A percentile compares a stretch with the other conserved stretches of the same genome.
These are phyloP conservation scores for Pseudofabraea citricarpa DNA, from an alignment of 2,329 filamentous ascomycete species.

Conservation along the genomic window DNA sequence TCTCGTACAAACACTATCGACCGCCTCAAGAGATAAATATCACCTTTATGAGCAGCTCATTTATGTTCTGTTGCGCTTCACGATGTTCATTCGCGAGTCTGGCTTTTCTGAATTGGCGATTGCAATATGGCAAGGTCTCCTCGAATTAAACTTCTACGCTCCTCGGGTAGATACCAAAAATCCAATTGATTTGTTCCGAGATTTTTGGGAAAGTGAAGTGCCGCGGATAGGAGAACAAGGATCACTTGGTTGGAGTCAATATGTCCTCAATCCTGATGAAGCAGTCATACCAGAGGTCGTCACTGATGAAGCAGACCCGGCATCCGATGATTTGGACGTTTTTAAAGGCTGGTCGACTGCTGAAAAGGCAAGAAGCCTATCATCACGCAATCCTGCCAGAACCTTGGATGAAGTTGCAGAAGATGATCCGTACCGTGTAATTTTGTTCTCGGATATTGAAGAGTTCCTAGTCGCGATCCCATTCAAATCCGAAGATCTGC, in stretches of 20 bases:
- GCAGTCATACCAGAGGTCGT: conserved; percentile 12
- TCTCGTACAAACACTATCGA: conserved; percentile 21
- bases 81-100: conserved; percentile 67
- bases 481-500: conserved; percentile 29
- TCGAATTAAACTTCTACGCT: conserved; percentile 67
- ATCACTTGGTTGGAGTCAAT: conserved; percentile 67
- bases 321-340: conserved; percentile 18
- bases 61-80: conserved; percentile 72
- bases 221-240: conserved; percentile 70
- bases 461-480: conserved; percentile 54
- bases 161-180: too few species aligned
- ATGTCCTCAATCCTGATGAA: conserved; percentile 29
- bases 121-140: conserved; percentile 75
- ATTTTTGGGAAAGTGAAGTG: conserved; percentile 86
- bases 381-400: conserved; percentile 60
- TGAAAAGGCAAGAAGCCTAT: conserved; percentile 46
- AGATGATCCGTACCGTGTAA: conserved; percentile 77
- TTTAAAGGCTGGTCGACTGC: conserved; percentile 41
- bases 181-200: conserved; percentile 43
- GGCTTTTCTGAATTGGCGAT: conserved; percentile 75
- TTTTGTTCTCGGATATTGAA: conserved; percentile 74
- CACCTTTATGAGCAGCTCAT: conserved; percentile 39
- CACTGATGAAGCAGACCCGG: conserved; percentile 13
- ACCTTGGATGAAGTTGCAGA: conserved; percentile 69
- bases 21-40: conserved; percentile 4